A percentile compares a stretch with the other conserved stretches of the same genome.
phyloP scores from a whole-genome alignment of 2,329 filamentous ascomycete genomes.

The Scytalidium lignicola region DNA sequence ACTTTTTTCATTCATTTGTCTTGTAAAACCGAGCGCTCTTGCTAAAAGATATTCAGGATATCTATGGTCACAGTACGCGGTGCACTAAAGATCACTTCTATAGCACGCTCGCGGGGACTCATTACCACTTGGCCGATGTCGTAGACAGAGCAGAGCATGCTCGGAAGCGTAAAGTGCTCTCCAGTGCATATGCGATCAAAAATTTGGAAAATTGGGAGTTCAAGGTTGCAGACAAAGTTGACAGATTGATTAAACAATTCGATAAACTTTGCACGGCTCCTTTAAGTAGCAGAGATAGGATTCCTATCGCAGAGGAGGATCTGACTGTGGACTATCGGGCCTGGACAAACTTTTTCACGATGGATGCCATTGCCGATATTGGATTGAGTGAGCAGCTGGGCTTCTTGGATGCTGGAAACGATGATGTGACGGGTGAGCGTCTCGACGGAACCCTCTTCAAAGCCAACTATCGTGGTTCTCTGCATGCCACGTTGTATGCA shows the following conservation, averaged over 20 bases:
- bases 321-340: constrained; percentile 44
- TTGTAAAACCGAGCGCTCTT: too few species aligned
- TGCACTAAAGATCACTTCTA: constrained; percentile 46
- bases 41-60: constrained; percentile 29
- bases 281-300: too few species aligned
- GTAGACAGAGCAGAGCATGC: constrained; percentile 46
- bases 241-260: constrained; percentile 37
- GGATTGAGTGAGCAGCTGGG: constrained; percentile 45
- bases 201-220: constrained; percentile 50
- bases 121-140: constrained; percentile 48
- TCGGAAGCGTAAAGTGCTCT: constrained; percentile 44
- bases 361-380: constrained; percentile 53
- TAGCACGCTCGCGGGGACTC: constrained; percentile 37
- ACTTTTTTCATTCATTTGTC: too few species aligned
- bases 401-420: constrained; percentile 44
- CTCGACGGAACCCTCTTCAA: constrained; percentile 41
- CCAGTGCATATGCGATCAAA: constrained; percentile 46
- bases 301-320: constrained; percentile 28
- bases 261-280: constrained; percentile 37
- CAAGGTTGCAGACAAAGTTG: constrained; percentile 47
- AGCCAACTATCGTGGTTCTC: constrained; percentile 41
- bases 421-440: constrained; percentile 36
- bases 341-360: constrained; percentile 50
- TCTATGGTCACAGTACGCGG: constrained; percentile 45
- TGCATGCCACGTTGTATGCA: constrained; percentile 45